phyloP scores from a whole-genome alignment of 2,329 filamentous ascomycete species.

The Dactylonectria macrodidyma region DNA sequence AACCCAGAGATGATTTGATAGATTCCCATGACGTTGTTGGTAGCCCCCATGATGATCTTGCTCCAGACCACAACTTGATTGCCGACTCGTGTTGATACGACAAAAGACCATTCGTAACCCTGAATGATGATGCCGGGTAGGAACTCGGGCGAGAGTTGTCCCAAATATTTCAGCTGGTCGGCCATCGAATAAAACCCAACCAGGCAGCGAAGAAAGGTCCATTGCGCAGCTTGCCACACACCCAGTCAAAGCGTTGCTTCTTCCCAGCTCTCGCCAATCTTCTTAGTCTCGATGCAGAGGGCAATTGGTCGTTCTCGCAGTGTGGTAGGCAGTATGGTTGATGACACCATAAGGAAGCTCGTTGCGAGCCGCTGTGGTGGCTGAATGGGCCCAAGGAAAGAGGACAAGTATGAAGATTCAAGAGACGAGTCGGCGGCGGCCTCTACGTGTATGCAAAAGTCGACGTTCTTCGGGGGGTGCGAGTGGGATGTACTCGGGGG shows the following conservation, averaged over 20 bases:
- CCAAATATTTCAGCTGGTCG: not conserved
- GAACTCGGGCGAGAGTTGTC: not conserved
- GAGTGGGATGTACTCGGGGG: conserved; percentile 9
- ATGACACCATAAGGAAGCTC: conserved; percentile 20
- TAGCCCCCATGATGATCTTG: not conserved
- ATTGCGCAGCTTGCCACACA: conserved; percentile 43
- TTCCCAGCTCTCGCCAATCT: conserved; percentile 28
- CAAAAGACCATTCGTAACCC: not conserved
- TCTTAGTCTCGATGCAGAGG: conserved; percentile 42
- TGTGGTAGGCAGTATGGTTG: conserved; percentile 39
- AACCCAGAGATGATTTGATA: not conserved
- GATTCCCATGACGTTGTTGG: not conserved
- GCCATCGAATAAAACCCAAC: too few relatives aligned
- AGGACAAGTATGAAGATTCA: not conserved
- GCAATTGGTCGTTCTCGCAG: conserved; percentile 32
- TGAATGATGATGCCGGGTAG: not conserved
- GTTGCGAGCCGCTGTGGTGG: not conserved
- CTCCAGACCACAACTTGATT: not conserved
- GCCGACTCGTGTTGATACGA: not conserved
- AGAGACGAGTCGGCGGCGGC: not conserved
- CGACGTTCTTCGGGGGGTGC: conserved; percentile 22
- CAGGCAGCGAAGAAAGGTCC: conserved; percentile 16
- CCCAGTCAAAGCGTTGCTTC: conserved; percentile 37
- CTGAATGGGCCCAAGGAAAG: not conserved
- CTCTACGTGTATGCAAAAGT: conserved; percentile 34